These are phyloP conservation scores for Fusarium armeniacum DNA, from an alignment of 2,329 filamentous ascomycete species.

Conservation along the genomic window DNA sequence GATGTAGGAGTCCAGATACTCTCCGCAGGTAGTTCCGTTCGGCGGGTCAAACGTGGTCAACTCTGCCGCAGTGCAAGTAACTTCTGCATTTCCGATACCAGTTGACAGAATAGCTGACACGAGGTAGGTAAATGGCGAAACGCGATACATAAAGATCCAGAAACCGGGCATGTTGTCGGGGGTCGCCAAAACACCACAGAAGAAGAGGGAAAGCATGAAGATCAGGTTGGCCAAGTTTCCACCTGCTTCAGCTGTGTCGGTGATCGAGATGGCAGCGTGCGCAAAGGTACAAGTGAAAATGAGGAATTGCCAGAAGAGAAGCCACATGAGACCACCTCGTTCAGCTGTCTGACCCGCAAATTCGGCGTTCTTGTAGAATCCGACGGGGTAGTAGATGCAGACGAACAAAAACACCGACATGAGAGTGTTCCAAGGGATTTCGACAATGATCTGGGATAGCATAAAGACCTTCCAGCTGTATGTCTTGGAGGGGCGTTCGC, in stretches of 20 bases:
- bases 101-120: constrained; percentile 49
- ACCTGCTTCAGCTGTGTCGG: constrained; percentile 74
- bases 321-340: constrained; percentile 75
- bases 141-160: constrained; percentile 81
- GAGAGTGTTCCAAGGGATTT: constrained; percentile 86
- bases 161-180: constrained; percentile 73
- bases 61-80: constrained; percentile 74
- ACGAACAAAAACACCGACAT: constrained; percentile 82
- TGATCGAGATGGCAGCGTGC: constrained; percentile 72
- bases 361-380: constrained; percentile 77
- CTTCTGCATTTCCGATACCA: constrained; percentile 47
- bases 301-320: constrained; percentile 75
- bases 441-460: constrained; percentile 83
- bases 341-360: constrained; percentile 54
- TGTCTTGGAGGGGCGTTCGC: constrained; percentile 85
- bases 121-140: constrained; percentile 68
- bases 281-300: constrained; percentile 78
- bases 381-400: constrained; percentile 88
- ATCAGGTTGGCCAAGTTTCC: constrained; percentile 77
- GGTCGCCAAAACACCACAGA: constrained; percentile 74
- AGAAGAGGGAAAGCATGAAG: constrained; percentile 75
- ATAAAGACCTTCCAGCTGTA: constrained; percentile 91
- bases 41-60: constrained; percentile 73
- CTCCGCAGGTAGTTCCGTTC: constrained; percentile 63
- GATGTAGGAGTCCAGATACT: constrained; percentile 68